Conservation (phyloP, 176 grass and related monocot species). For the Avena atlantica region DNA sequence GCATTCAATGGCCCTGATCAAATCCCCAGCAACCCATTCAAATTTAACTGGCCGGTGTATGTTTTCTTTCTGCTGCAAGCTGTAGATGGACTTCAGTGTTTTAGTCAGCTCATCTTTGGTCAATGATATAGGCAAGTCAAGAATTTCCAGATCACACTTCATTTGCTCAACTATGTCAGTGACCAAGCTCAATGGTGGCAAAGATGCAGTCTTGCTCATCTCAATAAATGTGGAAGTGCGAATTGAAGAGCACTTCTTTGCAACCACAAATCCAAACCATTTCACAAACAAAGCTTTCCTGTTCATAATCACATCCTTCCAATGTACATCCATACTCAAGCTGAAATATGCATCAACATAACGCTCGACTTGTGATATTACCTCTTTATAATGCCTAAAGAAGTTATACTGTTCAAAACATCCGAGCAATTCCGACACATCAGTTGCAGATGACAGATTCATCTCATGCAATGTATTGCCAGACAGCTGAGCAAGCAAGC, state of each 20-base stretch:
- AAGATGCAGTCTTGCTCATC: conserved; percentile 49
- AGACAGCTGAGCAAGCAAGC: conserved; percentile 86
- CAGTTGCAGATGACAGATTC: conserved; percentile 89
- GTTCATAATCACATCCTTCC: conserved; percentile 59
- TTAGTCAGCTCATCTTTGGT: conserved; percentile 60
- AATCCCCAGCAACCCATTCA: conserved; percentile 84
- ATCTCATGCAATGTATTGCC: conserved; percentile 84
- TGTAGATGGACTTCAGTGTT: conserved; percentile 58
- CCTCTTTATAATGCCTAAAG: conserved; percentile 76
- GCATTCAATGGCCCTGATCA: conserved; percentile 81
- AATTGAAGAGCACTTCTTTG: conserved; percentile 54
- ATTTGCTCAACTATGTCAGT: conserved; percentile 75
- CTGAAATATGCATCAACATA: conserved; percentile 86
- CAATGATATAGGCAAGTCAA: conserved; percentile 65
- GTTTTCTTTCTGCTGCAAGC: conserved; percentile 61
- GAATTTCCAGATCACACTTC: conserved; percentile 64
- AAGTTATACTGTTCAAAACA: conserved; percentile 98
- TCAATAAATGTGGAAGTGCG: conserved; percentile 48
- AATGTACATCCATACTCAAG: conserved; percentile 56
- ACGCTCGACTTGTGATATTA: conserved; percentile 68
- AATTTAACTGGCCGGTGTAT: conserved; percentile 73
- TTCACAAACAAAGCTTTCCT: conserved; percentile 76
- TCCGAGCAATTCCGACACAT: conserved; percentile 92
- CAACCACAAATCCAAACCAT: conserved; percentile 85
- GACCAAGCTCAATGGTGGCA: conserved; percentile 58